phyloP scores from a whole-genome alignment of 2,329 filamentous ascomycete genomes.

The Colletotrichum sublineola region DNA sequence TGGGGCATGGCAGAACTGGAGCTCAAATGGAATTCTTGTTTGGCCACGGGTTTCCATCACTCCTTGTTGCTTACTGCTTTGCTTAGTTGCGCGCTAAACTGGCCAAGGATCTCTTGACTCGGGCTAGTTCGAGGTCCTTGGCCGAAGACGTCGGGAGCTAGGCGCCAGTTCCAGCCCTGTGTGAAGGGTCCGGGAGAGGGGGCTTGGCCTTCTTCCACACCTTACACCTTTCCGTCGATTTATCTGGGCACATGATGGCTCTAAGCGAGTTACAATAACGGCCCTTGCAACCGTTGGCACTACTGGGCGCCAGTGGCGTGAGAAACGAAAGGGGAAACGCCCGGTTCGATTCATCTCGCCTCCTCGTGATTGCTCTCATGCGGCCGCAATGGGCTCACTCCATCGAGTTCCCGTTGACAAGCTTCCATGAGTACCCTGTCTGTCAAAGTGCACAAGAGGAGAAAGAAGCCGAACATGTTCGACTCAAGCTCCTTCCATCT shows the following conservation, averaged over 20 bases:
- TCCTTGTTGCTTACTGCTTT: slow-evolving; percentile 13
- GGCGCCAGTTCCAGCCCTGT: slow-evolving; percentile 15
- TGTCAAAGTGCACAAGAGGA: slow-evolving; percentile 6
- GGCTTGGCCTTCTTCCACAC: slow-evolving; percentile 1
- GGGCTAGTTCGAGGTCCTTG: neutral
- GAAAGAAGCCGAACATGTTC: slow-evolving; percentile 22
- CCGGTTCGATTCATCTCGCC: neutral
- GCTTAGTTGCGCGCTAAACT: neutral
- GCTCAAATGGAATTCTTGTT: slow-evolving; percentile 5
- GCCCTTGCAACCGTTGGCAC: neutral
- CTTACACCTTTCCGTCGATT: slow-evolving; percentile 19
- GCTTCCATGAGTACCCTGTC: neutral
- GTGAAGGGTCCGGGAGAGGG: neutral
- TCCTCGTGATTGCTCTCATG: slow-evolving; percentile 4
- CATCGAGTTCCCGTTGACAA: slow-evolving; percentile 14
- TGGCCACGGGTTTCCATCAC: neutral
- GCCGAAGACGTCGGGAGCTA: neutral
- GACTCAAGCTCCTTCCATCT: neutral
- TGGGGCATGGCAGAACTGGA: slow-evolving; percentile 27
- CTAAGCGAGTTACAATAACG: neutral
- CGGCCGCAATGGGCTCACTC: slow-evolving; percentile 9
- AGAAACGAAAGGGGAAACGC: neutral
- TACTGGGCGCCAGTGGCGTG: slow-evolving; percentile 1
- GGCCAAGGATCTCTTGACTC: slow-evolving; percentile 18
- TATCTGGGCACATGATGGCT: neutral